A percentile compares a stretch with the other conserved stretches of the same genome.
Evolutionary conservation across 2,329 filamentous ascomycete species (phyloP).

Genomic region (Amesomyces nigricolor): DNA sequence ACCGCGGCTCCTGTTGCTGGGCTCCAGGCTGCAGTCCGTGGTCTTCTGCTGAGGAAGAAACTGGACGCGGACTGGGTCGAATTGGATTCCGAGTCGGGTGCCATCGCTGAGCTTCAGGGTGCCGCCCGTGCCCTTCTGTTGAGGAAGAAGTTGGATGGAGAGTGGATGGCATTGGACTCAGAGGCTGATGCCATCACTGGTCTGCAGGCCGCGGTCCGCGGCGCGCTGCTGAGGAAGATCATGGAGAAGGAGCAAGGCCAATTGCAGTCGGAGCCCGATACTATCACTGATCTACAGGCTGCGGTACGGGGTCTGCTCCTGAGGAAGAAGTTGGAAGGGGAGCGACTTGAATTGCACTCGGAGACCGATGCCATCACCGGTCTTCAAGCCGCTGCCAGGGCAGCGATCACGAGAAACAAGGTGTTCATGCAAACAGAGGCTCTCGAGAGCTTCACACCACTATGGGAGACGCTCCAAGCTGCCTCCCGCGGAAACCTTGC

Average conservation of each 20-base stretch:
- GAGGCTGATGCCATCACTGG: conserved; percentile 46
- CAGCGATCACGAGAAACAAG: conserved; percentile 52
- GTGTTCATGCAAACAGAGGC: conserved; percentile 46
- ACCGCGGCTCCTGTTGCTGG: conserved; percentile 48
- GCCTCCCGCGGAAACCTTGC: conserved; percentile 43
- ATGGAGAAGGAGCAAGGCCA: conserved; percentile 38
- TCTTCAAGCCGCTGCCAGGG: conserved; percentile 63
- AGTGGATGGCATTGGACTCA: conserved; percentile 47
- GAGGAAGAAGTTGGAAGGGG: conserved; percentile 50
- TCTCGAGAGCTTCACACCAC: conserved; percentile 44
- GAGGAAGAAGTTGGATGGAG: conserved; percentile 50
- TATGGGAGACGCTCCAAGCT: conserved; percentile 48
- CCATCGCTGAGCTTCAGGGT: conserved; percentile 49
- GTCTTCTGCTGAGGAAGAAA: conserved; percentile 55
- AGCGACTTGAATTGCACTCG: conserved; percentile 47
- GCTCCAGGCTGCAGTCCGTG: conserved; percentile 63
- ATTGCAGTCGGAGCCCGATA: conserved; percentile 37
- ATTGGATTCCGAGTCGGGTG: conserved; percentile 37
- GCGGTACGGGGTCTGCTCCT: conserved; percentile 61
- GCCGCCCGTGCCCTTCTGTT: conserved; percentile 61
- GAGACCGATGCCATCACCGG: conserved; percentile 46
- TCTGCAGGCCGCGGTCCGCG: conserved; percentile 63
- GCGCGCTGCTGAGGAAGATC: conserved; percentile 48
- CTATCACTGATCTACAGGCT: conserved; percentile 49
- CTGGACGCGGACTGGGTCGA: conserved; percentile 48